These are phyloP conservation scores for Nemophila menziesii DNA, from an alignment of 257 asterid genomes.

Conservation along the genomic window DNA sequence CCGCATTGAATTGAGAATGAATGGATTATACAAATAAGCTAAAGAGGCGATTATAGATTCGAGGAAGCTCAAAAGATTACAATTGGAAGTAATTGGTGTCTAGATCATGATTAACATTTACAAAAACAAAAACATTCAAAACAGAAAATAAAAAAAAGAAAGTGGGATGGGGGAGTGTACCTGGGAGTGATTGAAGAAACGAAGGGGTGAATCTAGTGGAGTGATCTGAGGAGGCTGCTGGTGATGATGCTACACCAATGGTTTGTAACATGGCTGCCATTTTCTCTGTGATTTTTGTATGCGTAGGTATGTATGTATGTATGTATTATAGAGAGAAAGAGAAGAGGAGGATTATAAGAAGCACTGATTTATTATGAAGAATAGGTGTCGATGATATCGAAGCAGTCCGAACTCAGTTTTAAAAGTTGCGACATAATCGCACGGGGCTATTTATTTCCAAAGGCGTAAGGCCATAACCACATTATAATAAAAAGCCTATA, in stretches of 20 bases:
- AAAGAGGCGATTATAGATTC: not conserved
- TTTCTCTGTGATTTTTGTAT: not conserved
- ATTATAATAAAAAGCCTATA: too few relatives aligned
- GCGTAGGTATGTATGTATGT: not conserved
- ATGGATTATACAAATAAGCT: not conserved
- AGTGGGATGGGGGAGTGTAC: conserved; percentile 5
- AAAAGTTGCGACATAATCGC: too few relatives aligned
- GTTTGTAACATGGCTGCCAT: conserved; percentile 51
- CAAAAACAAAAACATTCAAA: not conserved
- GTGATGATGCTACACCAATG: conserved; percentile 35
- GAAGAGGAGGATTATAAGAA: not conserved
- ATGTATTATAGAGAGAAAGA: not conserved
- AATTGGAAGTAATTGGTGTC: not conserved
- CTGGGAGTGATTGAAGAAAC: conserved; percentile 23
- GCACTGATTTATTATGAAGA: not conserved
- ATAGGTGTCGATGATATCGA: not conserved
- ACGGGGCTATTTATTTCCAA: too few relatives aligned
- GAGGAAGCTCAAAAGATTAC: conserved; percentile 1
- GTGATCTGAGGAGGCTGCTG: conserved; percentile 28
- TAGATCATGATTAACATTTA: conserved; percentile 8
- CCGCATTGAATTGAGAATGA: not conserved
- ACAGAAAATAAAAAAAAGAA: not conserved
- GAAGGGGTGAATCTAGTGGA: conserved; percentile 19
- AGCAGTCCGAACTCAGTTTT: too few relatives aligned
- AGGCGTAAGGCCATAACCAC: too few relatives aligned